These are phyloP conservation scores for Fusarium compactum DNA, from an alignment of 2,329 filamentous ascomycete genomes.

Conservation along the genomic window DNA sequence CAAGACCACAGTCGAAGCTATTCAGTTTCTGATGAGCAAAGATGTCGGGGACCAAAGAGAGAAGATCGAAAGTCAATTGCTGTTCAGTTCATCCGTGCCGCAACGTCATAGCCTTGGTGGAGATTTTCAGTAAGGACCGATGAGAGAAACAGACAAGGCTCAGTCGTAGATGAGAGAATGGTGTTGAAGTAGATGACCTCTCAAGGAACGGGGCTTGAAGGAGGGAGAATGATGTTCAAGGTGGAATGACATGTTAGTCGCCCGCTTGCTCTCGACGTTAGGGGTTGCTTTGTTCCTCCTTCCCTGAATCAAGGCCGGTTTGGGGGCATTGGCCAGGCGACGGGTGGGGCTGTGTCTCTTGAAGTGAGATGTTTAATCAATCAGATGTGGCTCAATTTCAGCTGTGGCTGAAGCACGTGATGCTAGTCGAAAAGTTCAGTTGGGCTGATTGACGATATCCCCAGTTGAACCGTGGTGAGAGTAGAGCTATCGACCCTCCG, in stretches of 20 bases:
- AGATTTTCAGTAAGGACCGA: slow-evolving; percentile 26
- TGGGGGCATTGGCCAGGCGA: slow-evolving; percentile 50
- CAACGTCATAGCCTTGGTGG: slow-evolving; percentile 47
- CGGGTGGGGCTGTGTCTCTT: slow-evolving; percentile 40
- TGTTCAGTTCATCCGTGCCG: slow-evolving; percentile 42
- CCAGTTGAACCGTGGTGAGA: slow-evolving; percentile 36
- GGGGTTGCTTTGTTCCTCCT: slow-evolving; percentile 39
- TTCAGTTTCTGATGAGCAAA: not conserved
- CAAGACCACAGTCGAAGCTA: not conserved
- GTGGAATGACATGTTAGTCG: slow-evolving; percentile 47
- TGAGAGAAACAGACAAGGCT: slow-evolving; percentile 31
- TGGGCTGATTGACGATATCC: slow-evolving; percentile 31
- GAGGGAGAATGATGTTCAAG: slow-evolving; percentile 45
- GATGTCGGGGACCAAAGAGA: slow-evolving; percentile 9
- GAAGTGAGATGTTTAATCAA: not conserved
- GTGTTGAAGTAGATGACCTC: slow-evolving; percentile 11
- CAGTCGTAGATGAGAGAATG: slow-evolving; percentile 26
- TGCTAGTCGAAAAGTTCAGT: slow-evolving; percentile 45
- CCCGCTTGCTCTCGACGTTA: slow-evolving; percentile 34
- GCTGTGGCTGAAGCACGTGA: slow-evolving; percentile 46
- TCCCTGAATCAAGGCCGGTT: slow-evolving; percentile 42
- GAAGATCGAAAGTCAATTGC: slow-evolving; percentile 27
- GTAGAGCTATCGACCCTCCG: slow-evolving; percentile 42
- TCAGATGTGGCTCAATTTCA: slow-evolving; percentile 16
- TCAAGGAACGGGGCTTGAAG: slow-evolving; percentile 39